phyloP scores from a whole-genome alignment of 164 flowering plant genomes.

The Magnolia officinalis region DNA sequence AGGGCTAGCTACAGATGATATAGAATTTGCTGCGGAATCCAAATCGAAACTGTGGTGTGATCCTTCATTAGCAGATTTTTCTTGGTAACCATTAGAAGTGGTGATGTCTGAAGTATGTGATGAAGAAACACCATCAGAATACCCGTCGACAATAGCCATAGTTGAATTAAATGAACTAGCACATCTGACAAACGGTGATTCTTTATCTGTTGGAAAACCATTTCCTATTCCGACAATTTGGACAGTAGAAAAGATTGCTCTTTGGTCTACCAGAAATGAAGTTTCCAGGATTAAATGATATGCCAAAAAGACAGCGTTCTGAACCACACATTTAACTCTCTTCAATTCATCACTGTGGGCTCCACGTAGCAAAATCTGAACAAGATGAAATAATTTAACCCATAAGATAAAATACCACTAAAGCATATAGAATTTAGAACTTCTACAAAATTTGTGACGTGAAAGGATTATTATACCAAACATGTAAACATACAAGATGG shows the following conservation, averaged over 20 bases:
- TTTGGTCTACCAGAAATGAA: constrained; percentile 75
- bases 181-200: constrained; percentile 15
- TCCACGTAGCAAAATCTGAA: constrained; percentile 92
- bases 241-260: constrained; percentile 63
- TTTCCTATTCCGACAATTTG: constrained; percentile 17
- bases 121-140: constrained; percentile 15
- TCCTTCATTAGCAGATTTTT: not conserved
- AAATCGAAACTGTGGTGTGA: not conserved
- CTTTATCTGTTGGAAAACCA: constrained; percentile 14
- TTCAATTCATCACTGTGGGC: constrained; percentile 77
- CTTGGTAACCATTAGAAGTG: constrained; percentile 33
- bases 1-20: not conserved
- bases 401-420: not conserved
- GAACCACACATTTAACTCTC: constrained; percentile 69
- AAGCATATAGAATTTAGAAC: not conserved
- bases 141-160: constrained; percentile 17
- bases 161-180: constrained; percentile 11
- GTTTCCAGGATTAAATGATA: constrained; percentile 83
- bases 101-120: constrained; percentile 31
- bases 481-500: not conserved
- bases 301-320: constrained; percentile 69
- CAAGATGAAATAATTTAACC: not conserved
- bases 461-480: not conserved
- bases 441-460: too few species aligned
- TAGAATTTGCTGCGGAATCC: not conserved